Base-by-base conservation (phyloP, 2,329 filamentous ascomycete genomes). In the Venturia pyrina region DNA sequence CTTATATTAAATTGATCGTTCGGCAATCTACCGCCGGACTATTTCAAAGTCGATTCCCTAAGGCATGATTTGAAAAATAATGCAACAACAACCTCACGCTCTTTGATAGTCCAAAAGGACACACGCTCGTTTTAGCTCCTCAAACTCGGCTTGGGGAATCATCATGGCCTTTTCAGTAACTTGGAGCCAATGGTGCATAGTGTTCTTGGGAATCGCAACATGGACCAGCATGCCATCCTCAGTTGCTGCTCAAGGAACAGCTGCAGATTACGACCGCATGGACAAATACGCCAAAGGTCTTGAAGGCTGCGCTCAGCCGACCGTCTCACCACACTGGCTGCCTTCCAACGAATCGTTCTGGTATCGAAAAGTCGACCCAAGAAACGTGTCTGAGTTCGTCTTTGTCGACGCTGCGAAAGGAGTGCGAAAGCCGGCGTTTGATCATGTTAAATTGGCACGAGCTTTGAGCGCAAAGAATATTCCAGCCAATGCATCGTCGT, bases 361-460 rank as follows among this genome's bases (percentile, higher is more conserved):
- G 69, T 69, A 69, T 50, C 43, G 64, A 21, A 50, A 61, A 60
- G 57, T 57, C 28, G 24, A 50, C 60, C 60, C 53, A 19, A 59
- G 56, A 15, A 46, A 44, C 40, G 50, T 65, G 13, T 63, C 65
- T 34, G 28, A 64, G 21, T 70, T 70, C 56, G 37, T 70, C 28
- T 66, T 60, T 63, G 67, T 71, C 10, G 66, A 70, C 50, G 62
- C 70, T 15, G 57, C 56, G 41, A 61, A 66, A 28, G 64, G 64
- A 34, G 8, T 68, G 21, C 60, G 53, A 28, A 65, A 63, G 60
- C 68, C 69, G 15, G 68, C 65, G 24, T 70, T 71, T 63, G 68
- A 70, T 46, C 70, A 71, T 64, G 66, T 65, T 11, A 46, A 34
- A 15, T 64, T 71, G 32, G 68, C 70, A 13, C 63, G 28, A 32